These are phyloP conservation scores for Fusarium humuli DNA, from an alignment of 2,329 filamentous ascomycete species.

Conservation along the genomic window DNA sequence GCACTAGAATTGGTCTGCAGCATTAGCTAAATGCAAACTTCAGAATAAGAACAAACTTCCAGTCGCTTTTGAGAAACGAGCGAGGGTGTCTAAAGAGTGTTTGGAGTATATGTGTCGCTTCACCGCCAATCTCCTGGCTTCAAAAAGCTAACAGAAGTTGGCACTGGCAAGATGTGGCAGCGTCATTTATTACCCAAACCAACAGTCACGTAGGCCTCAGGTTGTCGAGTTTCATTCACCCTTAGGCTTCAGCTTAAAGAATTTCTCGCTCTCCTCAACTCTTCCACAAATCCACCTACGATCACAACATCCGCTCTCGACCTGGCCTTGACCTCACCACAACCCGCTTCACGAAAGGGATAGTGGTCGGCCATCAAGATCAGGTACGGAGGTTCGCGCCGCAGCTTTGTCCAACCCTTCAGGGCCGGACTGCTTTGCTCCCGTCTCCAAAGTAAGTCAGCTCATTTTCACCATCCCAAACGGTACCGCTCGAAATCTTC, in stretches of 20 bases:
- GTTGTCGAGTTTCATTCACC: too few species aligned
- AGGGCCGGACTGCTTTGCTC: too few species aligned
- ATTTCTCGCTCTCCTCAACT: not conserved
- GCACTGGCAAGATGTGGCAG: not conserved
- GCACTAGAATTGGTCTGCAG: not conserved
- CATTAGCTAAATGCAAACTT: not conserved
- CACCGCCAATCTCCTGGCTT: not conserved
- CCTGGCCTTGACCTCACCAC: not conserved
- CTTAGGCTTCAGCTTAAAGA: not conserved
- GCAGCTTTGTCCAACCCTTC: too few species aligned
- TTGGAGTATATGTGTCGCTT: not conserved
- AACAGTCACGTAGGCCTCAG: not conserved
- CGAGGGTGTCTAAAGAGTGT: not conserved
- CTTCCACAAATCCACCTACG: not conserved
- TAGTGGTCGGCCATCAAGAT: not conserved
- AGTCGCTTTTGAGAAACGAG: not conserved
- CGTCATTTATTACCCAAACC: fast-evolving
- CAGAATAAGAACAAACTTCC: not conserved
- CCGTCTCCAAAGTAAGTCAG: not conserved
- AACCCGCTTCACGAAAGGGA: not conserved
- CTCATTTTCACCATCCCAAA: not conserved
- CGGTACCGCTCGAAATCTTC: not conserved
- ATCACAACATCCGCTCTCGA: not conserved
- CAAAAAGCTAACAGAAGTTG: not conserved
- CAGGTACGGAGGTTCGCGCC: too few species aligned